These are phyloP conservation scores for Nannochloris sp. DNA, from an alignment of 139 green algal genomes.

Conservation along the genomic window DNA sequence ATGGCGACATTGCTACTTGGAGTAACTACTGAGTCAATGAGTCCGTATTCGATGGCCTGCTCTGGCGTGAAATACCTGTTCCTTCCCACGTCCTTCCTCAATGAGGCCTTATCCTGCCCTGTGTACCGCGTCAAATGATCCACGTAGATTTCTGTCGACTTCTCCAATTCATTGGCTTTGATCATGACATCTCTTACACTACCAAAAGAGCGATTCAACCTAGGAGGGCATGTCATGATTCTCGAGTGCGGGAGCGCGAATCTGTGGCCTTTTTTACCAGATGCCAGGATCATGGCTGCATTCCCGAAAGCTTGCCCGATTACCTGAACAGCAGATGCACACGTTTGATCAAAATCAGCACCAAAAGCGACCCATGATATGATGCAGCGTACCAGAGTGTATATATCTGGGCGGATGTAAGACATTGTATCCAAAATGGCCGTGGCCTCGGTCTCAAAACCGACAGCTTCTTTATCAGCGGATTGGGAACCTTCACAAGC, in stretches of 20 bases:
- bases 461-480: slow-evolving; percentile 40
- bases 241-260: slow-evolving; percentile 79
- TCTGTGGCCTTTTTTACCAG: slow-evolving; percentile 82
- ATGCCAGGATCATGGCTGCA: slow-evolving; percentile 83
- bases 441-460: slow-evolving; percentile 80
- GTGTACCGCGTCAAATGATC: slow-evolving; percentile 59
- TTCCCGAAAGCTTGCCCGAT: slow-evolving; percentile 83
- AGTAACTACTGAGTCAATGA: slow-evolving; percentile 78
- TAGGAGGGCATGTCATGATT: slow-evolving; percentile 40
- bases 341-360: slow-evolving; percentile 11
- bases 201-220: slow-evolving; percentile 49
- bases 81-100: slow-evolving; percentile 40
- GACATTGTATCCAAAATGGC: slow-evolving; percentile 83
- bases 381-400: slow-evolving; percentile 19
- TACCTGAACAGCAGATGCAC: slow-evolving; percentile 39
- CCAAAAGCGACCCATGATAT: neutral
- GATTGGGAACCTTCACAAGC: slow-evolving; percentile 31
- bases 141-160: slow-evolving; percentile 53
- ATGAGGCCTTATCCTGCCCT: slow-evolving; percentile 44
- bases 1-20: slow-evolving; percentile 39
- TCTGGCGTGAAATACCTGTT: slow-evolving; percentile 62
- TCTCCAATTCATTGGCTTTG: slow-evolving; percentile 77
- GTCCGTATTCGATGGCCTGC: slow-evolving; percentile 81
- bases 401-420: slow-evolving; percentile 58
- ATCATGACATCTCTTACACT: slow-evolving; percentile 67